These are phyloP conservation scores for Lepidium sativum DNA, from an alignment of 345 rosid species.

Conservation along the genomic window DNA sequence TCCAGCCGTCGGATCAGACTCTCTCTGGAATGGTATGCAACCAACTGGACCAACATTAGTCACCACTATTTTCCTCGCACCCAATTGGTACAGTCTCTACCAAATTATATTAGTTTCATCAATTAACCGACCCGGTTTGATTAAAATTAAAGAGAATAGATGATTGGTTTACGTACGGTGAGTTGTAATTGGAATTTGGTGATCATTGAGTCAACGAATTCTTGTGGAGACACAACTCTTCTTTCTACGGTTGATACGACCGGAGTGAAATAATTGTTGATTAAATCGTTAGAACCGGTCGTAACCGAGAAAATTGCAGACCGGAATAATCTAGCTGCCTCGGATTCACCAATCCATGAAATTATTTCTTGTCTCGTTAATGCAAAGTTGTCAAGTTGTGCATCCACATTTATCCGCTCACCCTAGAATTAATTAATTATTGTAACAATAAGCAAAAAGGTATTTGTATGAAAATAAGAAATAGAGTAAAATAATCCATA, in stretches of 20 bases:
- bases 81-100: slow-evolving; percentile 59
- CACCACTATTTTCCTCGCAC: slow-evolving; percentile 56
- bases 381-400: slow-evolving; percentile 29
- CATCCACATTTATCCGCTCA: slow-evolving; percentile 55
- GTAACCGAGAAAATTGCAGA: slow-evolving; percentile 45
- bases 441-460: background rate
- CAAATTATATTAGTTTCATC: background rate
- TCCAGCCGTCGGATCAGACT: slow-evolving; percentile 35
- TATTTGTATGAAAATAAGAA: background rate
- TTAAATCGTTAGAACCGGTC: slow-evolving; percentile 68
- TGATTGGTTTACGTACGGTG: slow-evolving; percentile 20
- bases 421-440: slow-evolving; percentile 36
- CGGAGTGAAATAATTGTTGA: slow-evolving; percentile 63
- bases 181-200: slow-evolving; percentile 52
- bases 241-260: slow-evolving; percentile 35
- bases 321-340: slow-evolving; percentile 32
- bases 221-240: slow-evolving; percentile 33
- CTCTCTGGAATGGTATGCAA: slow-evolving; percentile 63
- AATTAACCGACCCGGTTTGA: background rate
- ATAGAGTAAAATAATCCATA: background rate
- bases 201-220: slow-evolving; percentile 46
- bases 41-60: slow-evolving; percentile 68
- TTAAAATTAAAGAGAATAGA: background rate
- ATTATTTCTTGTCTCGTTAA: slow-evolving; percentile 32
- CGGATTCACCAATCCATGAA: slow-evolving; percentile 28